Base-by-base conservation (phyloP, 768 basidiomycete species). In the Leccinum olivaceopallidum region DNA sequence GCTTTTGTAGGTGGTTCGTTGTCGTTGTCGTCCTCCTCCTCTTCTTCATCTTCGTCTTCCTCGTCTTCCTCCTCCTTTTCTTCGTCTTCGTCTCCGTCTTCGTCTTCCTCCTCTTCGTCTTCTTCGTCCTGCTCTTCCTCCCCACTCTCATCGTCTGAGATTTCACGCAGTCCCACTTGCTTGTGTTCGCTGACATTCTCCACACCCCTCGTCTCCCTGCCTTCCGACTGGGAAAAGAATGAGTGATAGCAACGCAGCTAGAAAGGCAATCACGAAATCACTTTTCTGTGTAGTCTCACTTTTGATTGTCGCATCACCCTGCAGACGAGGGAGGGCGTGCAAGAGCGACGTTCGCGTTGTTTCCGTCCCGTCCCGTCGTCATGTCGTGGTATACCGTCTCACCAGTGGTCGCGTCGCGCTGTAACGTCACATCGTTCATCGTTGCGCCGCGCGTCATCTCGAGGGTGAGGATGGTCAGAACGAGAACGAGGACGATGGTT, bases 1-100 rank as follows among this genome's bases (percentile, higher is more conserved):
- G 92, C 86, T 73, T 86, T 85, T 53, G 79, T 74, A 16, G 81
- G 83, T 32, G 80, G 75, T 56, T 83, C 80, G 18, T 76, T 75
- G 12, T 64, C 65, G 36, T 51, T 37, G 24, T 60, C 57, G 14
- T 13, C 14, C 0, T 14, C 14, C 0, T 36, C 36, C 1, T 69
- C 69, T 0, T 66, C 65, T 13, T 66, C 73, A 0, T 73, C 76
- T 4, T 69, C 76, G 10, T 69, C 78, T 6, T 79, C 62, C 2
- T 5, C 39, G 0, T 42, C 39, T 4, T 18, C 18, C 0, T 42
- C 39, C 0, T 18, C 37, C 0, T 39, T 16, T 0, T 55, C 26
- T 53, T 6, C 70, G 2, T 68, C 68, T 2, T 70, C 71, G 1
- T 36, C 61, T 1, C 70, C 71, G 12, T 73, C 74, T 0, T 69